Conservation (phyloP, 2,329 filamentous ascomycete genomes). For the Fusarium denticulatum region DNA sequence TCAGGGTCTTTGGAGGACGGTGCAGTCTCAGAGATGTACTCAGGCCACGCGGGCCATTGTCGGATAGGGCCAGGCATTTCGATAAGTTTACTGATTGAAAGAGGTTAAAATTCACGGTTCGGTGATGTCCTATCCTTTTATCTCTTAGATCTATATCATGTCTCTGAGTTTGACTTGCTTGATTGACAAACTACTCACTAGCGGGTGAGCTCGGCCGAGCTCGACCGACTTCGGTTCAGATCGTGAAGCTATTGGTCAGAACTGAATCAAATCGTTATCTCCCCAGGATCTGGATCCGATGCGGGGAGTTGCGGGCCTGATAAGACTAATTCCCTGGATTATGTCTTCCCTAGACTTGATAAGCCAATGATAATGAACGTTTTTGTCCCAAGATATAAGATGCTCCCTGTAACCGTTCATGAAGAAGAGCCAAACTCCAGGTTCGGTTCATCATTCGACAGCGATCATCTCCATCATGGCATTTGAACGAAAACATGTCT, state of each 20-base stretch:
- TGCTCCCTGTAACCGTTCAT: background rate
- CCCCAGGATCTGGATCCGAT: background rate
- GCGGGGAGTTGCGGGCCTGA: background rate
- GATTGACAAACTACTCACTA: background rate
- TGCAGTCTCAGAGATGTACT: background rate
- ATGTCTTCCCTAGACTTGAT: background rate
- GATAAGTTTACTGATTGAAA: background rate
- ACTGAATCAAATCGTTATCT: background rate
- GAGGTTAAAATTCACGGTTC: background rate
- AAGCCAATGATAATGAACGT: background rate
- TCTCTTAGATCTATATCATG: background rate
- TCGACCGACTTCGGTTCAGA: background rate
- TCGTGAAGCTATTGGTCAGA: background rate
- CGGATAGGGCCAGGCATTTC: background rate
- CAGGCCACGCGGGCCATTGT: background rate
- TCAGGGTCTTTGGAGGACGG: background rate
- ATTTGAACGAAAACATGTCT: background rate
- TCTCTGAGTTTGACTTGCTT: background rate
- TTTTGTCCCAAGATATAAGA: background rate
- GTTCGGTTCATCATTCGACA: background rate
- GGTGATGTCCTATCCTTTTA: background rate
- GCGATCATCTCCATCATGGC: background rate
- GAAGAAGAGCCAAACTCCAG: background rate
- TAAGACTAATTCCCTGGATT: background rate
- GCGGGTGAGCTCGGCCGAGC: background rate